Percentiles rank a stretch among this genome's conserved stretches.
phyloP scores from a whole-genome alignment of 2,329 filamentous ascomycete species.

The Emergomyces orientalis region DNA sequence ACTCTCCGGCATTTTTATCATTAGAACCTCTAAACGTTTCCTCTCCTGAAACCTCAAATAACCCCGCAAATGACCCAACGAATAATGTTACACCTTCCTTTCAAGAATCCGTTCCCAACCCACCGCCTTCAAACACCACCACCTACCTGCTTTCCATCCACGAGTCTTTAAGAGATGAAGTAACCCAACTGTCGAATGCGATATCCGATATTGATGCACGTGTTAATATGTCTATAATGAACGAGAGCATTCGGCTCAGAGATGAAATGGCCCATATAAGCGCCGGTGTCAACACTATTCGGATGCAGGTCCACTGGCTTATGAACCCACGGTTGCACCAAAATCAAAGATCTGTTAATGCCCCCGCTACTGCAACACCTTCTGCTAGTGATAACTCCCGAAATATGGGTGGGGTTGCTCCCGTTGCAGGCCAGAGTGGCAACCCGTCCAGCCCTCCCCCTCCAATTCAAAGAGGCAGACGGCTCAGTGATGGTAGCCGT shows the following conservation, averaged over 20 bases:
- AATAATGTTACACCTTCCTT: neutral
- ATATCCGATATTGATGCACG: conserved; percentile 52
- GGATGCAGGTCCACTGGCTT: conserved; percentile 55
- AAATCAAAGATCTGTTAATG: conserved; percentile 21
- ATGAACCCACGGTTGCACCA: conserved; percentile 48
- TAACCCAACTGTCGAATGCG: conserved; percentile 45
- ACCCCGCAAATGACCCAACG: conserved; percentile 3
- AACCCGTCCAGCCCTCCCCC: conserved; percentile 18
- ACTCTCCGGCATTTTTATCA: conserved; percentile 13
- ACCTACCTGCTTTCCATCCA: conserved; percentile 53
- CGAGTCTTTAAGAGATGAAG: conserved; percentile 52
- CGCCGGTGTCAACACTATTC: conserved; percentile 49
- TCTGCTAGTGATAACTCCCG: conserved; percentile 13
- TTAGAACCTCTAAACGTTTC: conserved; percentile 14
- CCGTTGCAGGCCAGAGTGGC: conserved; percentile 16
- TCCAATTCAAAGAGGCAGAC: conserved; percentile 21
- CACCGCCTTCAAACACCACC: conserved; percentile 34
- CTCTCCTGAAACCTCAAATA: conserved; percentile 12
- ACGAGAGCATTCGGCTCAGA: conserved; percentile 52
- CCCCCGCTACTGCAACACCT: conserved; percentile 11
- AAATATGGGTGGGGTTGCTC: conserved; percentile 2
- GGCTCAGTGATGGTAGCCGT: conserved; percentile 33
- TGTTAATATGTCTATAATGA: conserved; percentile 54
- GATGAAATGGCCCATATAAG: conserved; percentile 55
- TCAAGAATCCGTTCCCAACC: conserved; percentile 17